Percentiles rank a stretch among this genome's conserved stretches.
phyloP scores from a whole-genome alignment of 331 rosid genomes.

The Cydonia oblonga region DNA sequence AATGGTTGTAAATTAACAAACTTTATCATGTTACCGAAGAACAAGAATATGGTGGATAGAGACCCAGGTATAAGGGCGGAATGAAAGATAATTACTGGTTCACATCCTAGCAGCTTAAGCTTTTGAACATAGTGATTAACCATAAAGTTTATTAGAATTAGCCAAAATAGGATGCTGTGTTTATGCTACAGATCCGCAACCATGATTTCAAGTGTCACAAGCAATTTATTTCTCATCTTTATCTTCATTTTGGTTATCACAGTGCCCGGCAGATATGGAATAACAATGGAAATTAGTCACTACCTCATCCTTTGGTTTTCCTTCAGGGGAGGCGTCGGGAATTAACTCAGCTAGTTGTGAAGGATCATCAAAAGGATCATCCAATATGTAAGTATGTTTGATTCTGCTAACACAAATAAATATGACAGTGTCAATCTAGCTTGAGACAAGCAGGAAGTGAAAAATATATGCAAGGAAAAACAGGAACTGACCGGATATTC shows the following conservation, averaged over 20 bases:
- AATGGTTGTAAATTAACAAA: neutral
- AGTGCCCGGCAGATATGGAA: neutral
- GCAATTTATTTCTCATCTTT: neutral
- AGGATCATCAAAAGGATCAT: constrained; percentile 95
- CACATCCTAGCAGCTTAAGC: neutral
- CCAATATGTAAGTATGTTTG: constrained; percentile 81
- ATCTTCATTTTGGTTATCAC: neutral
- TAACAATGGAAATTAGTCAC: constrained; percentile 1
- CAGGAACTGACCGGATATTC: constrained; percentile 57
- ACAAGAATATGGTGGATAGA: no score
- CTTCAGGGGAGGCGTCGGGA: constrained; percentile 84
- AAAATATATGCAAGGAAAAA: neutral
- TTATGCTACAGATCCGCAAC: neutral
- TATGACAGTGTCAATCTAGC: constrained; percentile 3
- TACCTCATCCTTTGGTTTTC: constrained; percentile 92
- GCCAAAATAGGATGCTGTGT: neutral
- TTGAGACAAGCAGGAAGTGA: neutral
- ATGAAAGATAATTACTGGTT: neutral
- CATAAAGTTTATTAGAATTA: neutral
- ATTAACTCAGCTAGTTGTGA: constrained; percentile 59
- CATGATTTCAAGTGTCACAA: neutral
- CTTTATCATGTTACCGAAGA: neutral
- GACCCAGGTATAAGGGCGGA: neutral
- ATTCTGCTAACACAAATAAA: constrained; percentile 49
- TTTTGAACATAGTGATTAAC: no score